These are phyloP conservation scores for Cenococcum geophilum DNA, from an alignment of 495 filamentous ascomycete genomes.

Conservation along the genomic window DNA sequence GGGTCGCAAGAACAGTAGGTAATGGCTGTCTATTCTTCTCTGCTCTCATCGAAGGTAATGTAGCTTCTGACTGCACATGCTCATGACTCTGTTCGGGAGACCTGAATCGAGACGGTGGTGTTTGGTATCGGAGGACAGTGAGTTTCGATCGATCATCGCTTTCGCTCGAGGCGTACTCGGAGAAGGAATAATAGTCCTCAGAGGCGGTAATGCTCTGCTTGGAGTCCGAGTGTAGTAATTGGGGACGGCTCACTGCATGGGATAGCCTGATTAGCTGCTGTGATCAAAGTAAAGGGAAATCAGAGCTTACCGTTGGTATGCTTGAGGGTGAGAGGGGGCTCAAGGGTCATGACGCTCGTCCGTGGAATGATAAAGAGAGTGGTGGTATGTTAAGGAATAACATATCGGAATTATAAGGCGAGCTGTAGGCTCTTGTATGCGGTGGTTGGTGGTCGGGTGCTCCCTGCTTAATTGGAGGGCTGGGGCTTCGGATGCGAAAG, in stretches of 20 bases:
- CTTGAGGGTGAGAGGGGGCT: slow-evolving; percentile 30
- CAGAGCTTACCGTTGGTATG: slow-evolving; percentile 29
- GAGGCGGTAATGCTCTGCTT: slow-evolving; percentile 59
- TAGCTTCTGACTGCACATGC: slow-evolving; percentile 14
- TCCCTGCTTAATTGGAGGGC: slow-evolving; percentile 18
- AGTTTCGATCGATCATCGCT: slow-evolving; percentile 41
- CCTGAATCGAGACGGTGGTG: slow-evolving; percentile 34
- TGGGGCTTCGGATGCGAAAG: slow-evolving; percentile 11
- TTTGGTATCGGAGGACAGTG: slow-evolving; percentile 47
- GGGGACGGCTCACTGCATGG: slow-evolving; percentile 38
- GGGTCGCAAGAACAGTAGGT: background rate
- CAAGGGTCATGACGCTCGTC: slow-evolving; percentile 29
- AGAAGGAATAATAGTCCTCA: slow-evolving; percentile 64
- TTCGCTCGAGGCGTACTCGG: slow-evolving; percentile 44
- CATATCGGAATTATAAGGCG: slow-evolving; percentile 9
- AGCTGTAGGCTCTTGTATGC: slow-evolving; percentile 20
- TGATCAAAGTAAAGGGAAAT: background rate
- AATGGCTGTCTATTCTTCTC: slow-evolving; percentile 9
- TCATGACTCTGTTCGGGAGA: slow-evolving; percentile 33
- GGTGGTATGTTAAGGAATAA: slow-evolving; percentile 11
- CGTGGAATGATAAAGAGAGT: slow-evolving; percentile 6
- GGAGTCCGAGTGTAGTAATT: slow-evolving; percentile 49
- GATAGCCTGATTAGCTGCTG: slow-evolving; percentile 1
- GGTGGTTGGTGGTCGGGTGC: slow-evolving; percentile 9
- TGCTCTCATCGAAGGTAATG: slow-evolving; percentile 21